These are phyloP conservation scores for Jatropha multifida DNA, from an alignment of 441 rosid species.

Conservation along the genomic window DNA sequence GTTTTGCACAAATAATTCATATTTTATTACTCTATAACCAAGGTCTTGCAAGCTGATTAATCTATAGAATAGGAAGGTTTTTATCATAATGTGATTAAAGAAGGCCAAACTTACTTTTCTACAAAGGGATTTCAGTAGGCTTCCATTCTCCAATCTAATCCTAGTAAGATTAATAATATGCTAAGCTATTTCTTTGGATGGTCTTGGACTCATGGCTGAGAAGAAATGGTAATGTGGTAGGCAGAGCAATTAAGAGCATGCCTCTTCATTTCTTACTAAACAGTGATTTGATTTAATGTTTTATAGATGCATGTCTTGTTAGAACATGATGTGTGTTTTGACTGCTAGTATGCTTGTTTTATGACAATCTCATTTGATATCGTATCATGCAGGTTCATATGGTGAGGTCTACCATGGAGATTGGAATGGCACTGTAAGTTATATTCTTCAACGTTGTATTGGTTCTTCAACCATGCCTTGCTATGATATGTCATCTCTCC, in stretches of 20 bases:
- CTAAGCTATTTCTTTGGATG: neutral
- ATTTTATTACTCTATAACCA: neutral
- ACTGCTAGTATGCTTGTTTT: neutral
- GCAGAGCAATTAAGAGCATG: neutral
- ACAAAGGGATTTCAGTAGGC: constrained; percentile 1
- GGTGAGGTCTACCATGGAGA: constrained; percentile 96
- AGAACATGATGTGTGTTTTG: constrained; percentile 13
- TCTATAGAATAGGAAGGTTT: neutral
- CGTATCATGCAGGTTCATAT: constrained; percentile 72
- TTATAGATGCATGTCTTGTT: neutral
- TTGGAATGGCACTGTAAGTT: constrained; percentile 97
- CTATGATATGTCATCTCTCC: neutral
- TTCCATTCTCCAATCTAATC: neutral
- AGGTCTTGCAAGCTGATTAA: neutral
- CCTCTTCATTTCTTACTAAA: neutral
- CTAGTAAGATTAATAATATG: constrained; percentile 6
- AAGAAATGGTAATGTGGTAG: neutral
- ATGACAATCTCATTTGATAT: constrained; percentile 12
- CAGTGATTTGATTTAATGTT: neutral
- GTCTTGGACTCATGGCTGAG: neutral
- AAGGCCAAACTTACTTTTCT: constrained; percentile 1
- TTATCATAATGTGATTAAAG: neutral
- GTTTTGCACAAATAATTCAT: neutral
- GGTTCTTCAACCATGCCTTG: neutral
- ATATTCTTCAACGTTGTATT: constrained; percentile 12